Evolutionary conservation across 1,284 basidiomycete species (phyloP).

Genomic region (Apiotrichum laibachii): DNA sequence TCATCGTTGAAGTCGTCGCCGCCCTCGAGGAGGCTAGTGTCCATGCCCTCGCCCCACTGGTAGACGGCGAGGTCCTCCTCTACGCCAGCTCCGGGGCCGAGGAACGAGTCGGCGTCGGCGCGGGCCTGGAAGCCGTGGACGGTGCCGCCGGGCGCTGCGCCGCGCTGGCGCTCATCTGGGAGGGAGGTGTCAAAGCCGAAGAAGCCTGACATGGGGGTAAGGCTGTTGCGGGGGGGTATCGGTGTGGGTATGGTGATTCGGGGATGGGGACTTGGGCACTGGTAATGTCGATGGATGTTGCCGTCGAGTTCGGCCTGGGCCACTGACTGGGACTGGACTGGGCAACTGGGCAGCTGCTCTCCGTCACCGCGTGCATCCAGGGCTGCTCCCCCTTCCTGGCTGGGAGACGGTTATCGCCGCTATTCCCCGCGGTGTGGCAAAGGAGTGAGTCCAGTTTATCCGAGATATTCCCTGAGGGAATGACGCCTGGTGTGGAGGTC

Average conservation of each 20-base stretch:
- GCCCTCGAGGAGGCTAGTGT: constrained; percentile 84
- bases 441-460: background rate
- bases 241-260: background rate
- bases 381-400: too few relatives aligned
- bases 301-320: too few relatives aligned
- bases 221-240: background rate
- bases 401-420: background rate
- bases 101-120: constrained; percentile 30
- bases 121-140: constrained; percentile 19
- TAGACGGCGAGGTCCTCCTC: constrained; percentile 65
- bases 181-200: constrained; percentile 51
- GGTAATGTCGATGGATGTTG: too few relatives aligned
- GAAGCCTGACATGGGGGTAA: constrained; percentile 46
- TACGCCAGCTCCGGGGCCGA: constrained; percentile 51
- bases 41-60: constrained; percentile 66
- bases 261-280: too few relatives aligned
- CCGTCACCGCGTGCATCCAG: too few relatives aligned
- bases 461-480: background rate
- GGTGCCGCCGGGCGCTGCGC: constrained; percentile 6
- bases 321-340: too few relatives aligned
- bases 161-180: constrained; percentile 31
- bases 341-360: too few relatives aligned
- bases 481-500: background rate
- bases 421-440: constrained; percentile 9
- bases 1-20: constrained; percentile 91